A percentile compares a stretch with the other conserved stretches of the same genome.
Conservation (phyloP, 2,329 filamentous ascomycete genomes). For the Xylariales sp. region DNA sequence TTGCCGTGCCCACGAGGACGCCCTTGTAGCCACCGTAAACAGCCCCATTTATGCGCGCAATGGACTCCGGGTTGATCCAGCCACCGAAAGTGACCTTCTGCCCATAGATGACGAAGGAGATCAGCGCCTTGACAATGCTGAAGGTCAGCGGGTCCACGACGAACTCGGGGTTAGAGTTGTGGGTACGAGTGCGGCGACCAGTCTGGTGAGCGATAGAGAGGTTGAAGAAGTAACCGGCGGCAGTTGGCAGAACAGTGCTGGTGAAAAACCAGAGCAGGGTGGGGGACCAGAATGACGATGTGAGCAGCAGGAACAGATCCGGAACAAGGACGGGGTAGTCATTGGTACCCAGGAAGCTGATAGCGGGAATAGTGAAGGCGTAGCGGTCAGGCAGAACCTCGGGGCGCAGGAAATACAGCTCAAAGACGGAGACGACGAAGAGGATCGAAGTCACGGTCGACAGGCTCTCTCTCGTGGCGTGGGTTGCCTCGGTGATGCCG, state of each 20-base stretch:
- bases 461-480: conserved; percentile 63
- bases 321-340: conserved; percentile 65
- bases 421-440: conserved; percentile 61
- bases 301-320: conserved; percentile 76
- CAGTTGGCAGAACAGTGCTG: conserved; percentile 63
- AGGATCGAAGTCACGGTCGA: conserved; percentile 72
- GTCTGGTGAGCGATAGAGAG: conserved; percentile 50
- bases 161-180: conserved; percentile 42
- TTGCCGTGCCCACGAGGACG: conserved; percentile 61
- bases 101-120: conserved; percentile 76
- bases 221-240: conserved; percentile 88
- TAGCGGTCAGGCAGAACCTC: conserved; percentile 69
- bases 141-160: conserved; percentile 82
- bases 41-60: conserved; percentile 59
- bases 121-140: conserved; percentile 80
- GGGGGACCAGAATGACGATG: conserved; percentile 78
- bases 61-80: conserved; percentile 53
- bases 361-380: conserved; percentile 66
- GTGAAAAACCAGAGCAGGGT: conserved; percentile 73
- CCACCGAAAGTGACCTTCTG: conserved; percentile 61
- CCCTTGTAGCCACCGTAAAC: conserved; percentile 70
- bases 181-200: conserved; percentile 40
- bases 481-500: conserved; percentile 61
- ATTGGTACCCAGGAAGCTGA: conserved; percentile 48
- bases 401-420: conserved; percentile 64